A percentile compares a stretch with the other conserved stretches of the same genome.
Conservation (phyloP, 2,329 filamentous ascomycete species). For the Salinomyces thailandicus region DNA sequence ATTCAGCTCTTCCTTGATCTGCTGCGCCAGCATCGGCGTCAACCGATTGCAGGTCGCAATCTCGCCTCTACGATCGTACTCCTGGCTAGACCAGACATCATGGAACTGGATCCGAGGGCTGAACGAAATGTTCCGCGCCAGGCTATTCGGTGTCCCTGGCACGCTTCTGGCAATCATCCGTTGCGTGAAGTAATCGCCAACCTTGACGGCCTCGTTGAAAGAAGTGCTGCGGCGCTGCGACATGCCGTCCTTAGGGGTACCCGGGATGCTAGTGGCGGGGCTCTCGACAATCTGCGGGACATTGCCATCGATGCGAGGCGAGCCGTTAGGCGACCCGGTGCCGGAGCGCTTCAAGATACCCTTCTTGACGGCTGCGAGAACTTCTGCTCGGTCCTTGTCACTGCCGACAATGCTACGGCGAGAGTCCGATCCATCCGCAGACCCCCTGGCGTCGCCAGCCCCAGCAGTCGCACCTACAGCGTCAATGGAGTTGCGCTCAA, state of each 20-base stretch:
- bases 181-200: conserved; percentile 78
- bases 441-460: conserved; percentile 21
- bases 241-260: conserved; percentile 69
- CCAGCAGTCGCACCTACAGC: conserved; percentile 33
- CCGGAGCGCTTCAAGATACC: conserved; percentile 81
- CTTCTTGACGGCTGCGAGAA: conserved; percentile 84
- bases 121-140: conserved; percentile 57
- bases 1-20: conserved; percentile 99
- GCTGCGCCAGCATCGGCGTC: conserved; percentile 92
- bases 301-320: conserved; percentile 54
- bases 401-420: conserved; percentile 86
- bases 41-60: conserved; percentile 96
- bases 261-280: conserved; percentile 74
- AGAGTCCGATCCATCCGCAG: conserved; percentile 50
- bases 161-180: conserved; percentile 65
- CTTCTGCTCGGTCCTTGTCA: conserved; percentile 81
- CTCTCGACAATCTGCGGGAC: conserved; percentile 62
- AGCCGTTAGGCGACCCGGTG: conserved; percentile 54
- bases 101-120: conserved; percentile 90
- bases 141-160: conserved; percentile 63
- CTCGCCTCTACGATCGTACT: conserved; percentile 92
- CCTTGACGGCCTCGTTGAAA: conserved; percentile 34
- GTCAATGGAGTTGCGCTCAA: conserved; percentile 75
- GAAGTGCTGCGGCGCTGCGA: conserved; percentile 39
- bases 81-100: conserved; percentile 89